Evolutionary conservation across 331 rosid species (phyloP), one percentile per base, ranked within the genome.

Genomic region (Rhamnella rubrinervis): DNA sequence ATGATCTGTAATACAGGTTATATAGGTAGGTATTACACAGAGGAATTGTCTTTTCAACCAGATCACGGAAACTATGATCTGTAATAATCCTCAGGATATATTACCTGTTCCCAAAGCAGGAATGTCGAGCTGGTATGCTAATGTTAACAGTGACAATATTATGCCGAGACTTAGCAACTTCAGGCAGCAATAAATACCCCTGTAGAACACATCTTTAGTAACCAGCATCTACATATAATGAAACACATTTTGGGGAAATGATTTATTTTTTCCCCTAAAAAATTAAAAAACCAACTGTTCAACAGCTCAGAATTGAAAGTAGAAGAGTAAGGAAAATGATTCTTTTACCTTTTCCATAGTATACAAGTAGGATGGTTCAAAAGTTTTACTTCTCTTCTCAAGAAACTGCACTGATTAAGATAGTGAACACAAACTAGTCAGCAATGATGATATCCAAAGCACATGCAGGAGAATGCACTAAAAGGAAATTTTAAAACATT

Each of bases 101-200:
- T 60, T 72, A 95, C 99, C 92, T 95, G 87, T 95, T 95, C 68
- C 99, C 99, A 74, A 95, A 89, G 88, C 99, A 95, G 71, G 96
- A 80, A 82, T 95, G 97, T 79, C 88, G 87, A 56, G 96, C 97
- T 72, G 97, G 88, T 75, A 95, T 82, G 85, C 96, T 95, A 31
- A 95, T 81, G 81, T 95, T 95, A 74, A 91, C 89, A 8, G 99
- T 86, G n/a, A 71, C 89, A 60, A 95, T 87, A 76, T 87, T 86
- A 78, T 95, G 99, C 60, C 74, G 89, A 80, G 96, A 82, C 77
- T 83, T 95, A 6, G 95, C 96, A 78, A 80, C 83, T 87, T 95
- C 99, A 77, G 99, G 99, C 68, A 95, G 84, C 83, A 95, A 83
- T 69, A 91, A 89, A 80, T 87, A 95, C 21, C 99, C 99, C 99